Base-by-base conservation (phyloP, 805 yeast species). In the Hemisphaericaspora nanyangensis region DNA sequence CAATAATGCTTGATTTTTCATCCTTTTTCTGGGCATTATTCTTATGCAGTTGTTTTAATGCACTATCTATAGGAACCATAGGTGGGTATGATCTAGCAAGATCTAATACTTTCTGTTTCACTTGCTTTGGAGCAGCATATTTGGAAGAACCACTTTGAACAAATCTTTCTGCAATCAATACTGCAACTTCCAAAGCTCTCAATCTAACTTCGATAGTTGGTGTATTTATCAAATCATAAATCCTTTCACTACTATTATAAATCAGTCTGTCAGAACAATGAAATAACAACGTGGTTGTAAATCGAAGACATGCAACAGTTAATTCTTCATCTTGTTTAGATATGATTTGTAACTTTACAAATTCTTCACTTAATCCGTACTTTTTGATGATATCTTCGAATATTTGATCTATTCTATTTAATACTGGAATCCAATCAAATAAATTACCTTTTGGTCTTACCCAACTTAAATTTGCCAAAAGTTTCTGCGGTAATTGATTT, bases 401-500 rank as follows among this genome's bases (percentile, higher is more conserved):
- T 6, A 86, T 70, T 10, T 67, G 72, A 55, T 90, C 96, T 52
- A 90, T 78, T 49, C 82, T 69, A 57, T 88, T 84, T 49, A 91
- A 65, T 1, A 86, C 78, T 0, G 82, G 74, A 20, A 85, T 76
- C 93, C 95, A 90, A 43, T 80, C 81, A 44, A 73, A 74, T 25
- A 91, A 60, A 49, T 86, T 84, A 27, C 84, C 85, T 44, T 79
- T 68, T 7, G 87, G 82, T 17, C 80, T 63, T 22, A 73, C 74
- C 88, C 88, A 81, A 13, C 50, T 54, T 43, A 68, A 49, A 43
- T 74, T 65, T 3, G 44, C 45, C 11, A 53, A 52, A 37, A 79
- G 52, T 30, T 60, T 51, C 3, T 45, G 42, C 2, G 80, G 64
- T 34, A 82, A 67, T 10, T 66, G 68, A 10, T 53, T 51, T 6